Evolutionary conservation across 2,329 filamentous ascomycete genomes (phyloP), one percentile per base, ranked within the genome.

Genomic region (Arthrobotrys sphaeroides): DNA sequence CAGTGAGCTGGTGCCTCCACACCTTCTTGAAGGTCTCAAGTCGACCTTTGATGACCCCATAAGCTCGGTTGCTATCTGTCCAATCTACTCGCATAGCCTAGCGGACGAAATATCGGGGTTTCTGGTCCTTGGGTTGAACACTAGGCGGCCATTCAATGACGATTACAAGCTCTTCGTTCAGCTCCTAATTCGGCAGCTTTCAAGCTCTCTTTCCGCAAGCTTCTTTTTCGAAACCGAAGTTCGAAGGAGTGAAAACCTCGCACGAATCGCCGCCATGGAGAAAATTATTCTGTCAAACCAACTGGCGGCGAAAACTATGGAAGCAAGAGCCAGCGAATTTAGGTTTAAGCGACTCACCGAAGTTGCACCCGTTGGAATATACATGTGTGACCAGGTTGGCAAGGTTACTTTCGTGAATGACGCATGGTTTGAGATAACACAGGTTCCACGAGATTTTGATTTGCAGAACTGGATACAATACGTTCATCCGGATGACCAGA

Each of bases 331-430:
- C 1, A 89, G 81, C 91, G 68, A 95, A 81, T 90, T 90, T 28
- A 90, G 90, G 72, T 94, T 95, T 81, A 92, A 91, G 0, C 86
- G 91, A 51, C 93, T 95, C 91, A 91, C 92, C 2, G 91, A 94
- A 80, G 91, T 93, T 78, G 90, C 91, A 0, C 92, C 92, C 0
- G 91, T 94, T 0, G 92, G 24, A 42, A 90, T 96, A 83, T 94
- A 94, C 81, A 94, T 94, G 78, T 90, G 91, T n/a, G 87, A 93
- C 80, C 85, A 87, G 0, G 82, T 85, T 33, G 92, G 92, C 1
- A 84, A 86, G 18, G 91, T 95, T 78, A 91, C 87, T 6, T 94
- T 92, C 80, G 91, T 89, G 80, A 96, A 96, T 80, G 90, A 94
- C 77, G 91, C 90, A 80, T 95, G 85, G 85, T 87, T 86, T 77